phyloP scores from a whole-genome alignment of 2,329 filamentous ascomycete genomes.

The Ophiognomonia clavigignenti-juglandacearum region DNA sequence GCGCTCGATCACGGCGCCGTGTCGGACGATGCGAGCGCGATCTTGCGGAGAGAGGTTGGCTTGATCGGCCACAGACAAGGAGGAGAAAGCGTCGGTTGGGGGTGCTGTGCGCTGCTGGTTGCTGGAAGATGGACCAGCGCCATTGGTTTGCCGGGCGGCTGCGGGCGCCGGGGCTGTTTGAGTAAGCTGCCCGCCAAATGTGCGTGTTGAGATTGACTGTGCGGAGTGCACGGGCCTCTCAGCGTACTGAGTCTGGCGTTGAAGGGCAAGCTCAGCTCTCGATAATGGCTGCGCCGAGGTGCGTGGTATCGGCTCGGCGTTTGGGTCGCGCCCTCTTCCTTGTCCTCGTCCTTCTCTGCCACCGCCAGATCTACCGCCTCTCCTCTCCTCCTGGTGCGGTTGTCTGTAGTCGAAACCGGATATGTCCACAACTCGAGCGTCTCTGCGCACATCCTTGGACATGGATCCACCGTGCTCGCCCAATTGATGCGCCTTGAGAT shows the following conservation, averaged over 20 bases:
- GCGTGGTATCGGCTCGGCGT: conserved; percentile 70
- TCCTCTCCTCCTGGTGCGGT: conserved; percentile 61
- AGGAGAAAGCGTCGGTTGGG: conserved; percentile 39
- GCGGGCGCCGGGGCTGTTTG: conserved; percentile 32
- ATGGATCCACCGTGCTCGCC: conserved; percentile 73
- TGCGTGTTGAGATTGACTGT: conserved; percentile 72
- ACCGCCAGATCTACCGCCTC: conserved; percentile 40
- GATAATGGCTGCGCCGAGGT: conserved; percentile 76
- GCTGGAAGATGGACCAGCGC: conserved; percentile 10
- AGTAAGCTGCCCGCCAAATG: conserved; percentile 81
- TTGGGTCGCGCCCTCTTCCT: conserved; percentile 81
- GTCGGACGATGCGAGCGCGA: conserved; percentile 72
- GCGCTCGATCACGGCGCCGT: conserved; percentile 80
- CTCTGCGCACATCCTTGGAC: conserved; percentile 77
- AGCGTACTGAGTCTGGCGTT: conserved; percentile 55
- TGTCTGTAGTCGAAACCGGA: conserved; percentile 76
- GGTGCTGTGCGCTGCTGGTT: conserved; percentile 17
- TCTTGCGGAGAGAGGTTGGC: conserved; percentile 66
- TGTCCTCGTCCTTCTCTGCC: conserved; percentile 45
- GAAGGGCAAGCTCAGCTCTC: conserved; percentile 85
- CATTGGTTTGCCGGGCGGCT: conserved; percentile 8
- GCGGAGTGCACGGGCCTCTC: conserved; percentile 79
- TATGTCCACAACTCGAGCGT: conserved; percentile 81
- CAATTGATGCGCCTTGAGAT: conserved; percentile 89
- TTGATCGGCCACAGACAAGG: conserved; percentile 45